Evolutionary conservation across 139 green algal genomes (phyloP).

Genomic region (Picochlorum sp.): DNA sequence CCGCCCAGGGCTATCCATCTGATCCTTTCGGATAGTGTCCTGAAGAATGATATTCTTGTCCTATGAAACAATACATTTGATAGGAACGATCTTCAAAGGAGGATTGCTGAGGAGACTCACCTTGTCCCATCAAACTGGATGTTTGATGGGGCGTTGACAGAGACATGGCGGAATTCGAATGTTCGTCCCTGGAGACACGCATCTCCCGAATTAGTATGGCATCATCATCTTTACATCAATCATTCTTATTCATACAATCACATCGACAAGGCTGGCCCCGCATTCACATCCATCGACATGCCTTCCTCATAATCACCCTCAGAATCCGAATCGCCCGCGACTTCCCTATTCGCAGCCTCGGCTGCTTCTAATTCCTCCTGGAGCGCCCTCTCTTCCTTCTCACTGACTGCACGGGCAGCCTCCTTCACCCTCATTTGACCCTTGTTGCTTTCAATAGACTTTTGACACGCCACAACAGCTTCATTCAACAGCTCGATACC

Average conservation of each 20-base stretch:
- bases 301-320: conserved; percentile 51
- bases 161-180: no score
- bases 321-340: conserved; percentile 32
- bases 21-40: no score
- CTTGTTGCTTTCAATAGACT: conserved; percentile 65
- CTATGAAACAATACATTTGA: no score
- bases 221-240: background rate
- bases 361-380: conserved; percentile 80
- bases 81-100: no score
- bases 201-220: background rate
- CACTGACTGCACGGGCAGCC: conserved; percentile 81
- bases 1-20: no score
- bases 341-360: conserved; percentile 52
- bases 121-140: no score
- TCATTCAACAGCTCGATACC: conserved; percentile 58
- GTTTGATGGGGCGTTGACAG: no score
- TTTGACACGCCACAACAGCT: conserved; percentile 64
- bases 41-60: no score
- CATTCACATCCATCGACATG: conserved; percentile 29
- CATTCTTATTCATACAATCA: background rate
- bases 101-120: no score
- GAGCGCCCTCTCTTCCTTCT: conserved; percentile 84
- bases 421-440: conserved; percentile 92
- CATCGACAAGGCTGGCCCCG: conserved; percentile 3
- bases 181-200: no score